Base-by-base conservation (phyloP, 2,329 filamentous ascomycete genomes). In the Colletotrichum liriopes region DNA sequence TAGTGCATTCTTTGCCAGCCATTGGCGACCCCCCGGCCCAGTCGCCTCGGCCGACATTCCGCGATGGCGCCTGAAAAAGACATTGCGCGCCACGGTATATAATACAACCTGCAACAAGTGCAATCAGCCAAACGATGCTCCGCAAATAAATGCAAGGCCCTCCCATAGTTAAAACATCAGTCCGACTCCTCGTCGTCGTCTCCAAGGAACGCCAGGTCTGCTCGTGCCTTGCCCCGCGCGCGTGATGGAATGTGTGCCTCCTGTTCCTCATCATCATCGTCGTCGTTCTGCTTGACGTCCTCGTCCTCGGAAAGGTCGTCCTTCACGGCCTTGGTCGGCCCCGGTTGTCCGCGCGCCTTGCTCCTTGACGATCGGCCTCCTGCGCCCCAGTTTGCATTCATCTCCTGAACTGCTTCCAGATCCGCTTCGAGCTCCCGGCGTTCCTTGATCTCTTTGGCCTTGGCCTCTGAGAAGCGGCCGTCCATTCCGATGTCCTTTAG, bases 381-480 rank as follows among this genome's bases (percentile, higher is more conserved):
- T 49, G 83, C 81, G 1, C 96, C 96, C 95, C 95, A 98, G 62
- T 89, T 86, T 75, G 90, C 89, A 71, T 94, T 92, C 77, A 94
- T 95, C 79, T 96, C 92, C 80, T 94, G 91, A 20, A 98, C 94
- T 16, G 91, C 92, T 78, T 96, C 94, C 8, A 98, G 85, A 78
- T 99, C 96, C 0, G 92, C 94, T 77, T 90, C 88, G 45, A 99
- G 86, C 82, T 99, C 96, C 65, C 96, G 88, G 78, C 89, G 87
- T 83, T 98, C 96, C 80, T 94, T 96, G 80, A 98, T 98, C 81
- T 94, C 91, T 32, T 88, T 90, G 0, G 96, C 96, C 78, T 93
- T 96, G 52, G 94, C 92, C 77, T 93, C 89, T 0, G 94, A 97
- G 82, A 94, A 98, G 20, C 96, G 91, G 0, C 95, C 96, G 1